Evolutionary conservation across 2,329 filamentous ascomycete species (phyloP).

Genomic region (Aspergillus viridinutans): DNA sequence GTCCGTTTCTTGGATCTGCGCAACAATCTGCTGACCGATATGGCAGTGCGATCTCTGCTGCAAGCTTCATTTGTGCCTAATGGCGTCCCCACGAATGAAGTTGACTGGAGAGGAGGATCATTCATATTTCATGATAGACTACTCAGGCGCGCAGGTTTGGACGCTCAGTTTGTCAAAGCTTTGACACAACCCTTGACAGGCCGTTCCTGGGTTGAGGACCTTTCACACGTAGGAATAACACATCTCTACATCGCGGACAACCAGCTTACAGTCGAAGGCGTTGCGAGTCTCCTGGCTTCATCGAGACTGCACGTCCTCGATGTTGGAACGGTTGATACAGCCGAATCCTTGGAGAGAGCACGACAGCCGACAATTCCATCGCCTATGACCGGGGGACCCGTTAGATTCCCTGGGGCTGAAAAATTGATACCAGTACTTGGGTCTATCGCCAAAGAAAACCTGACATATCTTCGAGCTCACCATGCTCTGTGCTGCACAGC

Average conservation of each 20-base stretch:
- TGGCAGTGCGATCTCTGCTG: slow-evolving; percentile 49
- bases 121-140: slow-evolving; percentile 9
- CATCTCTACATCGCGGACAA: slow-evolving; percentile 59
- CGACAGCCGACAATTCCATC: slow-evolving; percentile 3
- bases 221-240: slow-evolving; percentile 53
- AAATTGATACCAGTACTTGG: slow-evolving; percentile 52
- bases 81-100: slow-evolving; percentile 1
- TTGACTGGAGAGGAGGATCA: slow-evolving; percentile 2
- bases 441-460: slow-evolving; percentile 42
- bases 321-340: slow-evolving; percentile 46
- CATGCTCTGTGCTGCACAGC: slow-evolving; percentile 53
- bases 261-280: slow-evolving; percentile 51
- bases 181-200: slow-evolving; percentile 49
- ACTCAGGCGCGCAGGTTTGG: slow-evolving; percentile 31
- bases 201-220: slow-evolving; percentile 53
- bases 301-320: slow-evolving; percentile 53
- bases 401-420: slow-evolving; percentile 47
- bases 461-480: slow-evolving; percentile 54
- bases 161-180: slow-evolving; percentile 47
- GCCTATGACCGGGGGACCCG: slow-evolving; percentile 7
- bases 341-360: slow-evolving; percentile 21
- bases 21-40: slow-evolving; percentile 55
- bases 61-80: slow-evolving; percentile 46
- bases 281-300: slow-evolving; percentile 51
- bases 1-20: slow-evolving; percentile 56